These are phyloP conservation scores for Alternaria consortialis DNA, from an alignment of 2,329 filamentous ascomycete genomes.

Conservation along the genomic window DNA sequence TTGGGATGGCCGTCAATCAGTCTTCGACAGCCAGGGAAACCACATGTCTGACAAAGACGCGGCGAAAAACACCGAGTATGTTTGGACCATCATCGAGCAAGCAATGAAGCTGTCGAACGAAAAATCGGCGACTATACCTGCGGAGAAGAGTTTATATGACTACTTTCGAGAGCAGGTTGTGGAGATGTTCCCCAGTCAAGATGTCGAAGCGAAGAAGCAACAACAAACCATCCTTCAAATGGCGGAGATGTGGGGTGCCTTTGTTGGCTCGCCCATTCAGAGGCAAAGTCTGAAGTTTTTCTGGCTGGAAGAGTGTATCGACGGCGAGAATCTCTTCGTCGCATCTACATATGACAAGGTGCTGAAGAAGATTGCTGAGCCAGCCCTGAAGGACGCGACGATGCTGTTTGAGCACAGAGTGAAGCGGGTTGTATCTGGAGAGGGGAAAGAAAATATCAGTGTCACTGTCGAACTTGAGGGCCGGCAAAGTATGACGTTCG, in stretches of 20 bases:
- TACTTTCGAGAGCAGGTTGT: constrained; percentile 63
- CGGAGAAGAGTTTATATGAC: constrained; percentile 63
- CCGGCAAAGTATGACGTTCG: constrained; percentile 63
- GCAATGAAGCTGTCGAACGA: constrained; percentile 74
- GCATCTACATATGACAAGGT: constrained; percentile 68
- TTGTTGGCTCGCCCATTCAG: constrained; percentile 71
- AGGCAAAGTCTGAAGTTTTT: constrained; percentile 78
- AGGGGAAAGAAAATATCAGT: constrained; percentile 25
- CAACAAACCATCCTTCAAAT: constrained; percentile 62
- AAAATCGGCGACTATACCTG: constrained; percentile 62
- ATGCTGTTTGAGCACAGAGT: constrained; percentile 63
- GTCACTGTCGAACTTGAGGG: constrained; percentile 57
- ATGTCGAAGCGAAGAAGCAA: constrained; percentile 54
- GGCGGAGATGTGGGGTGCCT: constrained; percentile 74
- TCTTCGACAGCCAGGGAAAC: constrained; percentile 66
- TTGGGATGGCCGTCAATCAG: constrained; percentile 63
- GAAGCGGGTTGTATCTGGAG: constrained; percentile 50
- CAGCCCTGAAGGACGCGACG: constrained; percentile 63
- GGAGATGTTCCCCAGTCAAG: constrained; percentile 51
- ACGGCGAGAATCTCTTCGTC: constrained; percentile 73
- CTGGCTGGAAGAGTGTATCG: constrained; percentile 80
- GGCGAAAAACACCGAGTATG: constrained; percentile 56
- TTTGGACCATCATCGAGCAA: constrained; percentile 74
- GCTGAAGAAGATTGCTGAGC: constrained; percentile 66
- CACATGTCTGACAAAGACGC: constrained; percentile 57